phyloP scores from a whole-genome alignment of 352 stramenopile genomes.

The Globisporangium yorkense region DNA sequence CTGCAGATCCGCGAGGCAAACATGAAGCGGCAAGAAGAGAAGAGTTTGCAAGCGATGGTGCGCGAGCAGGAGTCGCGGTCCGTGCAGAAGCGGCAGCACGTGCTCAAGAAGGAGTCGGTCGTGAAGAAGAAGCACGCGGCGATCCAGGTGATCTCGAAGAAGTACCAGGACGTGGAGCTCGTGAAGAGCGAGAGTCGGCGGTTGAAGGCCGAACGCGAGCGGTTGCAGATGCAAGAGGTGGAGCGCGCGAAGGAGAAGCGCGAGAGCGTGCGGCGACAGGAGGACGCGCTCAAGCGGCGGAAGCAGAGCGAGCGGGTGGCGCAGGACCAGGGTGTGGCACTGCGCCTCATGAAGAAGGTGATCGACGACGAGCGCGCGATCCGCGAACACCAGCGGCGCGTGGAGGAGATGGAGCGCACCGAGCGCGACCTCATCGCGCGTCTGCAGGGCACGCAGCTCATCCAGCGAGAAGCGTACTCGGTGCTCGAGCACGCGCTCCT shows the following conservation, averaged over 20 bases:
- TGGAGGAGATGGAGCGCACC: constrained; percentile 62
- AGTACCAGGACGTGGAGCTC: constrained; percentile 70
- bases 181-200: constrained; percentile 66
- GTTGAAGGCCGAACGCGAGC: constrained; percentile 55
- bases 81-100: constrained; percentile 50
- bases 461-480: constrained; percentile 68
- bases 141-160: constrained; percentile 70
- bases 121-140: constrained; percentile 72
- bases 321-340: constrained; percentile 38
- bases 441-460: constrained; percentile 62
- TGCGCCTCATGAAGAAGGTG: constrained; percentile 59
- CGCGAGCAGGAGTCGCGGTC: constrained; percentile 36
- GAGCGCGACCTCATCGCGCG: constrained; percentile 59
- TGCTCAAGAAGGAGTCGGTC: constrained; percentile 63
- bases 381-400: constrained; percentile 40
- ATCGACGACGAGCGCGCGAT: constrained; percentile 57
- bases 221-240: constrained; percentile 43
- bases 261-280: constrained; percentile 42
- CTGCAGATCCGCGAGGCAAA: constrained; percentile 52
- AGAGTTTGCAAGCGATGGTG: constrained; percentile 32
- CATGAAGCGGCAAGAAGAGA: constrained; percentile 39
- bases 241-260: constrained; percentile 49
- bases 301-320: constrained; percentile 33
- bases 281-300: constrained; percentile 54
- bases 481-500: constrained; percentile 66